Percentiles rank a stretch among this genome's conserved stretches.
Evolutionary conservation across 805 yeast species (phyloP).

Genomic region (Candida andamanensis): DNA sequence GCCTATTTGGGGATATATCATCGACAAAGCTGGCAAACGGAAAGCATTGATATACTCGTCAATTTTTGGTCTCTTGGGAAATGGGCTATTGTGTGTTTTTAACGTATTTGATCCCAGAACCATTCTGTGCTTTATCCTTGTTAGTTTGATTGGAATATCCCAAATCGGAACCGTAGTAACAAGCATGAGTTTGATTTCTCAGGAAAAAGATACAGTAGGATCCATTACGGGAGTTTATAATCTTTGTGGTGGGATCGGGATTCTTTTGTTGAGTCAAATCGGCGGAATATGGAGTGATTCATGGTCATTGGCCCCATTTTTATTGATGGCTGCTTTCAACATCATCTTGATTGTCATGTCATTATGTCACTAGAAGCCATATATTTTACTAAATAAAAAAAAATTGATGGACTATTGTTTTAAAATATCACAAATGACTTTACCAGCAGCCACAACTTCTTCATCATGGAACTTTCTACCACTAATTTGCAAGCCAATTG

Average conservation of each 20-base stretch:
- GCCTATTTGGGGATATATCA: slow-evolving; percentile 58
- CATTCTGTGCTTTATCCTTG: slow-evolving; percentile 32
- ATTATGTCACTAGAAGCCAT: too few species aligned
- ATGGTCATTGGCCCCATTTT: slow-evolving; percentile 57
- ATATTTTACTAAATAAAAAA: too few species aligned
- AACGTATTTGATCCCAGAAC: slow-evolving; percentile 29
- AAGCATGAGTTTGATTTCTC: slow-evolving; percentile 51
- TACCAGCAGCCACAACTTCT: slow-evolving; percentile 48
- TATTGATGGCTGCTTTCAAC: slow-evolving; percentile 43
- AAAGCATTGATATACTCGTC: slow-evolving; percentile 33
- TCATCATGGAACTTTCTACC: slow-evolving; percentile 54
- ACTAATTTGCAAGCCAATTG: slow-evolving; percentile 48
- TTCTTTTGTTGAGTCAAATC: slow-evolving; percentile 50
- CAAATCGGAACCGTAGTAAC: slow-evolving; percentile 60
- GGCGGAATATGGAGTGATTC: slow-evolving; percentile 60
- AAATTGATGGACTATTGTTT: slow-evolving; percentile 15
- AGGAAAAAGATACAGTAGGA: slow-evolving; percentile 42
- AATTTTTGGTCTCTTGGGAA: slow-evolving; percentile 40
- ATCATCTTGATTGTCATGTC: slow-evolving; percentile 18
- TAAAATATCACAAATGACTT: slow-evolving; percentile 28
- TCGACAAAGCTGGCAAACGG: slow-evolving; percentile 38
- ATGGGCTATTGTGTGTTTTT: slow-evolving; percentile 24
- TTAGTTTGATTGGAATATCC: slow-evolving; percentile 48
- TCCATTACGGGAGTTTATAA: slow-evolving; percentile 65
- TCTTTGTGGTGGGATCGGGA: slow-evolving; percentile 66